phyloP scores from a whole-genome alignment of 768 basidiomycete species.

The Sporobolomyces pararoseus region DNA sequence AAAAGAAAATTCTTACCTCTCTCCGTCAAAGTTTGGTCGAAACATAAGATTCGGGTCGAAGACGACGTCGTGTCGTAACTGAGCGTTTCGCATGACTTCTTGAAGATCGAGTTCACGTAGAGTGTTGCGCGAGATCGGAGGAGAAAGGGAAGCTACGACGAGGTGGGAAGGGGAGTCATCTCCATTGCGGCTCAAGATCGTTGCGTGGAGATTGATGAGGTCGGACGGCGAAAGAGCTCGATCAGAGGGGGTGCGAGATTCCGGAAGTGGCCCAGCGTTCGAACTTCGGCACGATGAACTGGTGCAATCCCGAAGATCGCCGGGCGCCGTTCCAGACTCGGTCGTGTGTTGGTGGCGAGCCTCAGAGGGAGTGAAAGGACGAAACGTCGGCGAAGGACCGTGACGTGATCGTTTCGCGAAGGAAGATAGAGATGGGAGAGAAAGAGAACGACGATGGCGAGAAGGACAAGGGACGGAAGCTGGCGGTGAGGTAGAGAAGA shows the following conservation, averaged over 20 bases:
- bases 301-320: too few species aligned
- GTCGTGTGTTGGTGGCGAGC: too few species aligned
- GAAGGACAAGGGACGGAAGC: neutral
- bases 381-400: too few species aligned
- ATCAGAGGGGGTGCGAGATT: too few species aligned
- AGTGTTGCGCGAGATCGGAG: conserved; percentile 76
- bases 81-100: conserved; percentile 80
- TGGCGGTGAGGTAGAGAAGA: neutral
- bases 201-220: neutral
- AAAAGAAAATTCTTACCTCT: conserved; percentile 12
- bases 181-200: too few species aligned
- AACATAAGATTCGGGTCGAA: conserved; percentile 48
- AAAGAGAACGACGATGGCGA: neutral
- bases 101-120: conserved; percentile 80
- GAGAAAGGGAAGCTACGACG: conserved; percentile 59
- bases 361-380: too few species aligned
- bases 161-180: neutral
- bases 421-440: neutral
- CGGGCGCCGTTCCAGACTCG: too few species aligned
- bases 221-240: too few species aligned
- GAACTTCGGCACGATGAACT: too few species aligned
- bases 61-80: conserved; percentile 59
- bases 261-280: too few species aligned
- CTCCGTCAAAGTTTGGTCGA: conserved; percentile 47
- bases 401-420: too few species aligned